Conservation (phyloP, 768 basidiomycete genomes). For the Kwoniella mangroviensis region DNA sequence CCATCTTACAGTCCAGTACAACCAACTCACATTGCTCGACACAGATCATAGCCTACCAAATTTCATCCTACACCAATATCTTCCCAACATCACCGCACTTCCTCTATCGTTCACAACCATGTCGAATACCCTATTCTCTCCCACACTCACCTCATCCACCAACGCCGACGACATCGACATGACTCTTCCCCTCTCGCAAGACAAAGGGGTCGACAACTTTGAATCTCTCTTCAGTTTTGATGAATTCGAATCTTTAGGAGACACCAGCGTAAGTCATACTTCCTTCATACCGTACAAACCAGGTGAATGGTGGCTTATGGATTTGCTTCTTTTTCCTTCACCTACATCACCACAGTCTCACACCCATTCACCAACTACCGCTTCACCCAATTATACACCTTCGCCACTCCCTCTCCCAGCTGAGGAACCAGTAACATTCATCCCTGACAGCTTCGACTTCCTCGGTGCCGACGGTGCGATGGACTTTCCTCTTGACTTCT, state of each 20-base stretch:
- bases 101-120: not conserved
- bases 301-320: slow-evolving; percentile 19
- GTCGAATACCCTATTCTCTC: slow-evolving; percentile 23
- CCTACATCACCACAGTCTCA: slow-evolving; percentile 23
- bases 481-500: slow-evolving; percentile 33
- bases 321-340: slow-evolving; percentile 6
- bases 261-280: slow-evolving; percentile 22
- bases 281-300: not conserved
- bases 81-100: not conserved
- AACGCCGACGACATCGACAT: slow-evolving; percentile 26
- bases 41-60: not conserved
- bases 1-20: not conserved
- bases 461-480: slow-evolving; percentile 16
- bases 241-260: slow-evolving; percentile 36
- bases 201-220: slow-evolving; percentile 25
- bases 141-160: slow-evolving; percentile 19
- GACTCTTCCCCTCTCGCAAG: slow-evolving; percentile 4
- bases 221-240: slow-evolving; percentile 48
- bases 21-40: not conserved
- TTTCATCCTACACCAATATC: not conserved
- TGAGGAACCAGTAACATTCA: slow-evolving; percentile 22
- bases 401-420: slow-evolving; percentile 35
- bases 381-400: slow-evolving; percentile 48
- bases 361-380: slow-evolving; percentile 44
- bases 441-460: slow-evolving; percentile 26